Percentiles rank a stretch among this genome's conserved stretches.
Conservation (phyloP, 73 alveolate species). For the Symbiodinium natans region DNA sequence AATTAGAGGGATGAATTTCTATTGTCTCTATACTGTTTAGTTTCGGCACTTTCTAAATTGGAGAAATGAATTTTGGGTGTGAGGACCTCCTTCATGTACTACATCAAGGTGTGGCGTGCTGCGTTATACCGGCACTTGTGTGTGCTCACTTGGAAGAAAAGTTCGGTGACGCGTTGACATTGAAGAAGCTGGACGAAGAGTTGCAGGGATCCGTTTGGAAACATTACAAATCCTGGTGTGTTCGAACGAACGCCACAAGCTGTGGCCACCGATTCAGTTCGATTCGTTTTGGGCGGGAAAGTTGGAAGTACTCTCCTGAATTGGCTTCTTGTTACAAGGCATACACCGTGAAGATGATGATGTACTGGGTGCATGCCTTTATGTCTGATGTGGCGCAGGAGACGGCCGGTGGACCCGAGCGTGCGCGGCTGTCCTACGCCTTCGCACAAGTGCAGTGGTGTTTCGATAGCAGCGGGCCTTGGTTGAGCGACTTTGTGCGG, state of each 20-base stretch:
- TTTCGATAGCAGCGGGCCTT: not conserved
- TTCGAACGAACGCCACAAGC: not conserved
- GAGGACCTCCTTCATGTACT: slow-evolving; percentile 19
- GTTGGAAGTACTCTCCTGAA: not conserved
- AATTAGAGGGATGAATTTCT: too few species aligned
- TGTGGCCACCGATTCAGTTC: slow-evolving; percentile 1
- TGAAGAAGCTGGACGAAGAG: not conserved
- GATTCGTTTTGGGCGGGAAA: slow-evolving; percentile 40
- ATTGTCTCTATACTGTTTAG: too few species aligned
- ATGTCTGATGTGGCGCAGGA: not conserved
- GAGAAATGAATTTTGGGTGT: too few species aligned
- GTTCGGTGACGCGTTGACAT: not conserved
- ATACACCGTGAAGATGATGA: slow-evolving; percentile 33
- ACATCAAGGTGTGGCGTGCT: slow-evolving; percentile 39
- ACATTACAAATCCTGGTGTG: slow-evolving; percentile 39
- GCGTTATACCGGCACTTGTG: not conserved
- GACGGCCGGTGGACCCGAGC: not conserved
- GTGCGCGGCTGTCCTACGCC: not conserved
- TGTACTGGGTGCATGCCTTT: slow-evolving; percentile 24
- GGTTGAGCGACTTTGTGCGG: not conserved
- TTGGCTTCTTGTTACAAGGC: slow-evolving; percentile 24
- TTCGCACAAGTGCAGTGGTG: not conserved
- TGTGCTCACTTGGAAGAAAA: slow-evolving; percentile 33
- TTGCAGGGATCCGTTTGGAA: not conserved
- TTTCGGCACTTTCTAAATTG: too few species aligned